Evolutionary conservation across 1,139 yeast genomes (phyloP), one percentile per base, ranked within the genome.

Genomic region (Yamadazyma atmosphaerica): DNA sequence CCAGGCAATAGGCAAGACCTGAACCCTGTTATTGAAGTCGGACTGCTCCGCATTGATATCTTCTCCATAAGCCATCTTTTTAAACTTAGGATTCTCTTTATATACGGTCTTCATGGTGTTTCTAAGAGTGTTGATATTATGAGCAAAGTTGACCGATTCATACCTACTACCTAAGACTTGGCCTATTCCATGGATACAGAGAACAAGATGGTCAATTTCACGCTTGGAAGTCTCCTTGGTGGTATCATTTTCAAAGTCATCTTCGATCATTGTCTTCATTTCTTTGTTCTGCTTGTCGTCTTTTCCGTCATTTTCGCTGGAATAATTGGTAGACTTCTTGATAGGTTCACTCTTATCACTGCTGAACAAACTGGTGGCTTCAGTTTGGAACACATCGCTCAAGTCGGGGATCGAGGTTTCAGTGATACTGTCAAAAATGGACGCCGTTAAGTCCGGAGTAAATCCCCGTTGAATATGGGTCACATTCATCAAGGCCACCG

Each of bases 121-220:
- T 39, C 97, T 68, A 45, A 89, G 60, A 21, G 78, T 72, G 52
- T 86, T 86, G 39, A 89, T 79, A 19, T 92, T 88, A 58, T 89
- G 96, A 4, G 92, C 82, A 62, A 92, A 92, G 55, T 88, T 88
- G 34, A 89, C 81, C 26, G 86, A 80, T 45, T 89, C 89, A 49
- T 85, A 84, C 50, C 80, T 80, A 38, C 81, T 78, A 3, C 96
- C 94, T 42, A 92, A 68, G 30, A 84, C 80, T 58, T 92, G 98
- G 1, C 98, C 98, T 46, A 92, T 87, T 0, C 98, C 98, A 60
- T 92, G 98, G 33, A 90, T 76, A 47, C 95, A 92, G 13, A 92
- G 67, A 1, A 90, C 77, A 40, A 92, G 63, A 60, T 92, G 97
- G 36, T 87, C 89, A 13, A 89, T 72, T 22, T 78, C 69, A 42